Conservation (phyloP, 176 grass and related monocot species). For the Urochloa ruziziensis region DNA sequence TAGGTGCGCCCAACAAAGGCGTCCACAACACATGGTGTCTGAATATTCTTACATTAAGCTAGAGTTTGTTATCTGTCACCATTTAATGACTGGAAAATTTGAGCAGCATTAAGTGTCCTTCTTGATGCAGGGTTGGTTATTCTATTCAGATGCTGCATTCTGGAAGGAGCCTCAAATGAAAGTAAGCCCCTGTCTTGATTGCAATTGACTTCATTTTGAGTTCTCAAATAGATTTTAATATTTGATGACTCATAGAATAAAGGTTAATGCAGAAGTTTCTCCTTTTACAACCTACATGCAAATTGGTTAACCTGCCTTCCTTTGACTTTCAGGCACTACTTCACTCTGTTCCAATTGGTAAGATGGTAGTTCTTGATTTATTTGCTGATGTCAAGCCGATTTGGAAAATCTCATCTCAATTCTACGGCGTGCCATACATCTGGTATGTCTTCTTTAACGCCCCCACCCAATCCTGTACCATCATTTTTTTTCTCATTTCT, state of each 20-base stretch:
- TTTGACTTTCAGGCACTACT: conserved; percentile 74
- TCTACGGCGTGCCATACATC: conserved; percentile 89
- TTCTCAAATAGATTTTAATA: conserved; percentile 8
- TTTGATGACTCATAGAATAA: conserved; percentile 1
- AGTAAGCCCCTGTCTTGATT: conserved; percentile 42
- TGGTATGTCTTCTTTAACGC: conserved; percentile 46
- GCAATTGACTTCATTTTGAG: background rate
- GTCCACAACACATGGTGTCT: background rate
- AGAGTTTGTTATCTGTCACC: background rate
- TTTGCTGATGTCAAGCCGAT: conserved; percentile 98
- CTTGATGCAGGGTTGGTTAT: conserved; percentile 88
- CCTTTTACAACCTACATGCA: background rate
- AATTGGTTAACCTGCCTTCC: conserved; percentile 21
- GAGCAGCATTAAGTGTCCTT: background rate
- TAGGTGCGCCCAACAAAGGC: too few species aligned
- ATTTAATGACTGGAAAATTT: conserved; percentile 7
- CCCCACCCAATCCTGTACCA: background rate
- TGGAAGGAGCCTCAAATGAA: conserved; percentile 97
- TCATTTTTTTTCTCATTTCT: background rate
- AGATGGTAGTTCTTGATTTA: conserved; percentile 99
- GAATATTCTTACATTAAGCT: background rate
- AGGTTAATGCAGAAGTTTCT: conserved; percentile 2
- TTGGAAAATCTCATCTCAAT: conserved; percentile 88
- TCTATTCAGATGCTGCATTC: conserved; percentile 75
- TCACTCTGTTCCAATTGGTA: conserved; percentile 93